Evolutionary conservation across 2,329 filamentous ascomycete species (phyloP).

Genomic region (Fusarium pseudograminearum): DNA sequence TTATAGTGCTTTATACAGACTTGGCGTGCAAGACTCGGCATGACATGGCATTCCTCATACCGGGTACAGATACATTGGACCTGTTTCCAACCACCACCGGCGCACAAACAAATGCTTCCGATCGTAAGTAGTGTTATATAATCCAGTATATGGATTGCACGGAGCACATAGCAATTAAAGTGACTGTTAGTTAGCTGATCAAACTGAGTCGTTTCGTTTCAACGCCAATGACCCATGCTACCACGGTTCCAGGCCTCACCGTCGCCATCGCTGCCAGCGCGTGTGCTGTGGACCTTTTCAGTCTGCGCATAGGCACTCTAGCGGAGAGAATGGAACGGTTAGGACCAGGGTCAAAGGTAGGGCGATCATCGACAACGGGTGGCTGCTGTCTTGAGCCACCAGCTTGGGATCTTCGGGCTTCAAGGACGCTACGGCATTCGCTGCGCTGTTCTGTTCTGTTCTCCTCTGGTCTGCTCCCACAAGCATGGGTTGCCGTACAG

Average conservation of each 20-base stretch:
- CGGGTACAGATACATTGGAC: too few relatives aligned
- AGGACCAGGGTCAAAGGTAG: conserved; percentile 42
- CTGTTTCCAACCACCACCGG: neutral
- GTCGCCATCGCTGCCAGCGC: conserved; percentile 41
- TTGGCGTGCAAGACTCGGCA: neutral
- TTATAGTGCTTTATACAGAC: neutral
- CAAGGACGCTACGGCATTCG: neutral
- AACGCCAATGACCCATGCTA: conserved; percentile 12
- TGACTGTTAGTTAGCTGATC: conserved; percentile 1
- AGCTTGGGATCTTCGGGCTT: conserved; percentile 43
- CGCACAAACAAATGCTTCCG: neutral
- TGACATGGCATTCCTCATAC: neutral
- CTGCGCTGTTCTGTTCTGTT: neutral
- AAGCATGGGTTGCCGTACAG: conserved; percentile 18
- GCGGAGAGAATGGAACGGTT: conserved; percentile 16
- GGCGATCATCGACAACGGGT: conserved; percentile 50
- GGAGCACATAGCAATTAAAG: conserved; percentile 4
- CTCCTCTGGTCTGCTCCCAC: neutral
- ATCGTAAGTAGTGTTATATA: neutral
- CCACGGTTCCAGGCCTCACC: conserved; percentile 41
- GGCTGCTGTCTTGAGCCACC: conserved; percentile 45
- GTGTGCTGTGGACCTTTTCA: conserved; percentile 29
- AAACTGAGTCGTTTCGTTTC: conserved; percentile 26
- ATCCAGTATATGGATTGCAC: neutral
- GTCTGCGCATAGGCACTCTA: conserved; percentile 33